Evolutionary conservation across 495 filamentous ascomycete genomes (phyloP).

Genomic region (Hypoxylon cercidicola): DNA sequence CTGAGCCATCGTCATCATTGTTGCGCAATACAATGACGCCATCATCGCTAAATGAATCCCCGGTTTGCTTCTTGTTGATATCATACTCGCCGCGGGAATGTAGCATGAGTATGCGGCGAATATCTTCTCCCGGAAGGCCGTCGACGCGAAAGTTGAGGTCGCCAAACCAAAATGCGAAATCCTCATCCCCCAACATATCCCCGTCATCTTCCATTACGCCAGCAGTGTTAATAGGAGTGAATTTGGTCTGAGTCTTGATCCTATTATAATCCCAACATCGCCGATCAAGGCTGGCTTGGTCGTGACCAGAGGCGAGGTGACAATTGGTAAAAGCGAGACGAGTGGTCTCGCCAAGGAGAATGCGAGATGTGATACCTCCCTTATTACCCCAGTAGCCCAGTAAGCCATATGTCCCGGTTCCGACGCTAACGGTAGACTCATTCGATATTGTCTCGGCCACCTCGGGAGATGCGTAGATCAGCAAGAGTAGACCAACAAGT

Average conservation of each 20-base stretch:
- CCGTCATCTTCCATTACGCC: slow-evolving; percentile 62
- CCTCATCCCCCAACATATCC: slow-evolving; percentile 86
- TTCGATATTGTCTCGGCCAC: slow-evolving; percentile 76
- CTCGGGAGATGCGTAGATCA: slow-evolving; percentile 84
- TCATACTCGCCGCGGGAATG: slow-evolving; percentile 85
- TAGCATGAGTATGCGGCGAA: slow-evolving; percentile 82
- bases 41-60: slow-evolving; percentile 54
- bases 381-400: slow-evolving; percentile 97
- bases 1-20: slow-evolving; percentile 50
- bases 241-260: slow-evolving; percentile 75
- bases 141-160: slow-evolving; percentile 96
- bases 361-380: slow-evolving; percentile 81
- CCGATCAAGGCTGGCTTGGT: slow-evolving; percentile 78
- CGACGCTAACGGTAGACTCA: slow-evolving; percentile 80
- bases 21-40: slow-evolving; percentile 53
- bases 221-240: slow-evolving; percentile 72
- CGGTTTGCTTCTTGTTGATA: slow-evolving; percentile 50
- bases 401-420: slow-evolving; percentile 72
- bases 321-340: slow-evolving; percentile 88
- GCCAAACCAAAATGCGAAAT: slow-evolving; percentile 95
- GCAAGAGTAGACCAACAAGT: slow-evolving; percentile 83
- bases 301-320: slow-evolving; percentile 87
- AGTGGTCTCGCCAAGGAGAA: slow-evolving; percentile 91
- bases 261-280: slow-evolving; percentile 91
- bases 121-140: slow-evolving; percentile 87